A percentile compares a stretch with the other conserved stretches of the same genome.
phyloP scores from a whole-genome alignment of 148 eudicot species.

The Camellia japonica region DNA sequence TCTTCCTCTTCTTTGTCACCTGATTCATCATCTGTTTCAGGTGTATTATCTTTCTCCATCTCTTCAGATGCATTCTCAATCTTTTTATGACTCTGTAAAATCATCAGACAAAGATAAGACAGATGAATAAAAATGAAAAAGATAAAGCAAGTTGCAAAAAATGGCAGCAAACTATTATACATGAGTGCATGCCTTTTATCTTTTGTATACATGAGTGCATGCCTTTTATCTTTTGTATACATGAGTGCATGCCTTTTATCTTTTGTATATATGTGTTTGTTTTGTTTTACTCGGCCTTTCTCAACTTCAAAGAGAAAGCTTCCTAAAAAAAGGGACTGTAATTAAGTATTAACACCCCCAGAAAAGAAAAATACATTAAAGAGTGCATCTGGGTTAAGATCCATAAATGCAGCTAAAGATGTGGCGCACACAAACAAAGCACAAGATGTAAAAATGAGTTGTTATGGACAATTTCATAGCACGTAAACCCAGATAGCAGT shows the following conservation, averaged over 20 bases:
- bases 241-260: background rate
- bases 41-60: slow-evolving; percentile 37
- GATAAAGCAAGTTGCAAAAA: no score
- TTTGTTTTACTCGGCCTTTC: background rate
- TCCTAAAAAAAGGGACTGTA: background rate
- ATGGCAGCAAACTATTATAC: background rate
- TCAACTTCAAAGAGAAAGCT: background rate
- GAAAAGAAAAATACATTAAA: background rate
- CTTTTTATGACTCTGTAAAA: slow-evolving; percentile 46
- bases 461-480: background rate
- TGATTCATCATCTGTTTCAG: slow-evolving; percentile 57
- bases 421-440: background rate
- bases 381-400: background rate
- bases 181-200: background rate
- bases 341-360: no score
- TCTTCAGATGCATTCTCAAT: slow-evolving; percentile 33
- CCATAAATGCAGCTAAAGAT: background rate
- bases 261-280: background rate
- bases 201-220: background rate
- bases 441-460: background rate
- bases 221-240: background rate
- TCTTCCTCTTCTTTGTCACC: slow-evolving; percentile 36
- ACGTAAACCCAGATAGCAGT: background rate
- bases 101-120: background rate
- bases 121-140: background rate